Base-by-base conservation (phyloP, 176 grass and related monocot genomes). In the Zizania latifolia region DNA sequence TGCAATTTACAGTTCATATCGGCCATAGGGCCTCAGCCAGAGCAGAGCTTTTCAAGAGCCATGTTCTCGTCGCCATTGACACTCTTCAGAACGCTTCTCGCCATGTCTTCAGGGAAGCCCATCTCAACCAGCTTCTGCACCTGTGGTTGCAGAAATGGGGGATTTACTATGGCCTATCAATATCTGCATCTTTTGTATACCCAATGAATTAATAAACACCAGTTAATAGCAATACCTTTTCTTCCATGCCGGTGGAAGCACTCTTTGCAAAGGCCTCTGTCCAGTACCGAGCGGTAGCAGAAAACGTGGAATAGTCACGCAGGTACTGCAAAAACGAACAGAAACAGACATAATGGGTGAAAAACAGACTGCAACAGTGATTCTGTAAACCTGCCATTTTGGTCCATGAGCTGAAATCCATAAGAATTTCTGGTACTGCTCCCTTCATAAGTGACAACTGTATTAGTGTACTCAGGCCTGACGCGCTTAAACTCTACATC, bases 21-120 rank as follows among this genome's bases (percentile, higher is more conserved):
- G 7, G 32, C 29, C 34, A 69, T 19, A 35, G 0, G 39, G 32
- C 64, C 67, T 89, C 73, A 98, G 40, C 84, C 68, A 22, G 96
- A 92, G 70, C 92, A 99, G 15, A 99, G 89, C 87, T 78, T 95
- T 86, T 99, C 96, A 6, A 99, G 89, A 65, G 96, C 96, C 85
- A 84, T 80, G 81, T 92, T 92, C 90, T 99, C 96, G 10, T 95
- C 96, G 0, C 92, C 92, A 43, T 99, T 94, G 5, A 95, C 96
- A 29, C 82, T 95, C 73, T 86, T 84, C 78, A 99, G 68, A 5
- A 83, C 60, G 80, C 77, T 95, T 91, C 87, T 94, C 77, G 95
- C 96, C 50, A 84, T 37, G 31, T 90, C 96, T 77, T 99, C 96
- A 5, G 96, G 82, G 70, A 99, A 99, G 55, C 96, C 96, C 96